Evolutionary conservation across 352 stramenopile genomes (phyloP).

Genomic region (Phytophthora meadii): DNA sequence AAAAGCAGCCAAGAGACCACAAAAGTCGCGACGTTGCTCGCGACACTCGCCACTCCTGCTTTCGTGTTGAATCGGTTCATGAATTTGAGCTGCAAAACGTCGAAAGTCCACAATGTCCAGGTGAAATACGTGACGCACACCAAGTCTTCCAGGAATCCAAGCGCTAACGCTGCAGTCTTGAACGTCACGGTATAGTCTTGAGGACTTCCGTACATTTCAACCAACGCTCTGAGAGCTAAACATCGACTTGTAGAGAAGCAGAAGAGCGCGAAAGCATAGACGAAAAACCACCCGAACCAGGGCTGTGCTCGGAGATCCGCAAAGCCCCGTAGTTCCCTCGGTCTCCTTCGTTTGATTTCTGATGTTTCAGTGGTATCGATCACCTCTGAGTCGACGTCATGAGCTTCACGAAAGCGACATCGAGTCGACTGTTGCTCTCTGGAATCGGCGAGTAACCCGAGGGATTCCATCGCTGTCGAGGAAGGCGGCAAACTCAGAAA

Average conservation of each 20-base stretch:
- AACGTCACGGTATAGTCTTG: slow-evolving; percentile 20
- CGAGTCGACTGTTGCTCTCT: slow-evolving; percentile 19
- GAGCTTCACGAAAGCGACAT: slow-evolving; percentile 17
- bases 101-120: slow-evolving; percentile 24
- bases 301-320: slow-evolving; percentile 5
- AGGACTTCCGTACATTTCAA: slow-evolving; percentile 30
- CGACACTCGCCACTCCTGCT: slow-evolving; percentile 1
- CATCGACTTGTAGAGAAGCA: slow-evolving; percentile 26
- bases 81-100: slow-evolving; percentile 8
- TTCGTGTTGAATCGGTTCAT: neutral
- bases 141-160: slow-evolving; percentile 36
- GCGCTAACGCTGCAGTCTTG: slow-evolving; percentile 23
- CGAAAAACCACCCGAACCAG: slow-evolving; percentile 33
- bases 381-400: neutral
- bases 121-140: slow-evolving; percentile 39
- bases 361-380: neutral
- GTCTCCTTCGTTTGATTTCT: slow-evolving; percentile 14
- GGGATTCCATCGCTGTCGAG: slow-evolving; percentile 18
- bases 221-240: slow-evolving; percentile 17
- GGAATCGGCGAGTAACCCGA: slow-evolving; percentile 12
- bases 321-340: neutral
- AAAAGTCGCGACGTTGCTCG: slow-evolving; percentile 12
- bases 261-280: slow-evolving; percentile 22
- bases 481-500: slow-evolving; percentile 18
- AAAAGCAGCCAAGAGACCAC: slow-evolving; percentile 30